Evolutionary conservation across 1,284 basidiomycete species (phyloP).

Genomic region (Calocybe gambosa): DNA sequence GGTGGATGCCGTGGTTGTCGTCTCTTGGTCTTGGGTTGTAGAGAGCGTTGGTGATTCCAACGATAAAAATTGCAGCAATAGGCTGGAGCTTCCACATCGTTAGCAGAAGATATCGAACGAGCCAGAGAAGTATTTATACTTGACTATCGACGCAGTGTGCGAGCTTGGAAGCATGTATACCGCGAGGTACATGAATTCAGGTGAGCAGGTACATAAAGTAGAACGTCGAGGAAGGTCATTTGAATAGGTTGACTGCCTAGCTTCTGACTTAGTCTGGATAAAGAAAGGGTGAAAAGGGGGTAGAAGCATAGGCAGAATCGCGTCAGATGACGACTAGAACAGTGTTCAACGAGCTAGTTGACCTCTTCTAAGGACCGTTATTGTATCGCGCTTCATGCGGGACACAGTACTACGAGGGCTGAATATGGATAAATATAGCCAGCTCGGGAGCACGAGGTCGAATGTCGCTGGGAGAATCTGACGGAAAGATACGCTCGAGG

Average conservation of each 20-base stretch:
- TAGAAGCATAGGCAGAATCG: not conserved
- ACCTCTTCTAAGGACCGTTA: too few species aligned
- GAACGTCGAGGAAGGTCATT: not conserved
- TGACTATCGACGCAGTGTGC: too few species aligned
- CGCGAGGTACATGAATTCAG: not conserved
- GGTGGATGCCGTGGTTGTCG: slow-evolving; percentile 26
- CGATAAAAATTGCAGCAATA: not conserved
- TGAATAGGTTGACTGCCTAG: not conserved
- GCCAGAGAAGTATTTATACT: too few species aligned
- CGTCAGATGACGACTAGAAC: not conserved
- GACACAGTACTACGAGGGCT: not conserved
- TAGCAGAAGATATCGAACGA: not conserved
- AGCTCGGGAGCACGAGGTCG: not conserved
- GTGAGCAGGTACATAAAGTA: not conserved
- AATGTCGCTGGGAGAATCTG: not conserved
- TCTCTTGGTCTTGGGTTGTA: not conserved
- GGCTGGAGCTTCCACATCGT: not conserved
- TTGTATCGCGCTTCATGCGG: not conserved
- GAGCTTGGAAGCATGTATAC: too few species aligned
- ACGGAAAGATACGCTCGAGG: not conserved
- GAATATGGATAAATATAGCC: not conserved
- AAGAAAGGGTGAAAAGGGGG: not conserved
- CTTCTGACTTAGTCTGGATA: not conserved
- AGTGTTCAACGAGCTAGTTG: not conserved
- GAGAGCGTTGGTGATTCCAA: not conserved